Conservation (phyloP, 192 early-diverging fungal genomes). For the Entrophospora sp. region DNA sequence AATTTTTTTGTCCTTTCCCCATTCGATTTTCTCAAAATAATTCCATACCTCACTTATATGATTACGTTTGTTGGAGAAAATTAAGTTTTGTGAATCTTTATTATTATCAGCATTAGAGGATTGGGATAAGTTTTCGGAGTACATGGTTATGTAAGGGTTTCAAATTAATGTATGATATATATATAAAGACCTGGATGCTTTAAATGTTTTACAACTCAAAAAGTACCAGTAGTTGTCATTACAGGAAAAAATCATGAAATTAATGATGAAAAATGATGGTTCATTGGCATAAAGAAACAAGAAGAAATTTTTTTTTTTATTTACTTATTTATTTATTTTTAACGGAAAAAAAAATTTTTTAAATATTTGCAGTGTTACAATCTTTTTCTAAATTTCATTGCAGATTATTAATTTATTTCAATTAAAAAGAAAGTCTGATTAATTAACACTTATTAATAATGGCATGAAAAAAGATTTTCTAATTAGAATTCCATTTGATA, state of each 20-base stretch:
- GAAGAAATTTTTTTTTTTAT: too few species aligned
- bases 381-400: too few species aligned
- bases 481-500: too few species aligned
- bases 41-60: not conserved
- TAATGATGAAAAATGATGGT: too few species aligned
- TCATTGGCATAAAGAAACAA: too few species aligned
- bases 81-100: not conserved
- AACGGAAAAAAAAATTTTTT: too few species aligned
- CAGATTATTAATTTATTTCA: too few species aligned
- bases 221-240: not conserved
- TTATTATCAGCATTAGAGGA: not conserved
- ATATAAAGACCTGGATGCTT: not conserved
- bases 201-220: not conserved
- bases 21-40: not conserved
- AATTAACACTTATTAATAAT: too few species aligned
- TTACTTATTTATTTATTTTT: too few species aligned
- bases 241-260: not conserved
- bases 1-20: not conserved
- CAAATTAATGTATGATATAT: not conserved
- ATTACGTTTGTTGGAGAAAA: not conserved
- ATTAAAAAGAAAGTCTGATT: too few species aligned
- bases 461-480: too few species aligned
- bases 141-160: not conserved
- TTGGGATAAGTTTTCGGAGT: not conserved
- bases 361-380: too few species aligned